A percentile compares a stretch with the other conserved stretches of the same genome.
Conservation (phyloP, 768 basidiomycete genomes). For the Baorangia bicolor region DNA sequence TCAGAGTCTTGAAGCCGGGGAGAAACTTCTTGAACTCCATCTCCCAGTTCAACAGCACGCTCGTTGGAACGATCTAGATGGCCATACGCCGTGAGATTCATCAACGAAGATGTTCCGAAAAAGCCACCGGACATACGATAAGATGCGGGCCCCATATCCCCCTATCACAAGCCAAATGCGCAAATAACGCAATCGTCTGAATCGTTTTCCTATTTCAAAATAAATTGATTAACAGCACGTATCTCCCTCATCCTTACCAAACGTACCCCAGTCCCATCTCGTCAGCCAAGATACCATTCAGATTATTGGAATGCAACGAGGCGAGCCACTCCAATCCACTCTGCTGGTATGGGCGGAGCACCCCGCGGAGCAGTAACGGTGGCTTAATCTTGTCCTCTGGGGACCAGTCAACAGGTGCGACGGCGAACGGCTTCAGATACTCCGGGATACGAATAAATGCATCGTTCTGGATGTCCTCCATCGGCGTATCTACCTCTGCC, state of each 20-base stretch:
- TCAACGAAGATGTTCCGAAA: neutral
- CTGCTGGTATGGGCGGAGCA: constrained; percentile 90
- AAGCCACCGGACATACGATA: constrained; percentile 48
- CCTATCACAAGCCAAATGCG: constrained; percentile 87
- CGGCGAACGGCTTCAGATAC: constrained; percentile 68
- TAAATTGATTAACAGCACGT: neutral
- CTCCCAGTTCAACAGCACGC: constrained; percentile 93
- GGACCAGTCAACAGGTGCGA: constrained; percentile 70
- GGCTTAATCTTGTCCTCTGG: constrained; percentile 55
- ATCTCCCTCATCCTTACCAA: neutral
- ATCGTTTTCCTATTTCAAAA: constrained; percentile 75
- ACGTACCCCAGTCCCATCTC: constrained; percentile 94
- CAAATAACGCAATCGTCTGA: constrained; percentile 92
- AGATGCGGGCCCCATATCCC: constrained; percentile 94
- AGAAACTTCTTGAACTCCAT: constrained; percentile 97
- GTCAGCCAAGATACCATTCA: constrained; percentile 86
- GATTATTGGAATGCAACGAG: constrained; percentile 73
- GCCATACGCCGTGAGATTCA: neutral
- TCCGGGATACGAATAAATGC: constrained; percentile 42
- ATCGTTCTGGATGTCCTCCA: constrained; percentile 39
- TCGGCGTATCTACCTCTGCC: constrained; percentile 20
- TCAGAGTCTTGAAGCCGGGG: constrained; percentile 81
- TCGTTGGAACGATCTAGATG: constrained; percentile 78
- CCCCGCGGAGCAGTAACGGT: constrained; percentile 79
- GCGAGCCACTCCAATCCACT: constrained; percentile 94